These are phyloP conservation scores for Tanacetum coccineum DNA, from an alignment of 129 eudicot genomes.

Conservation along the genomic window DNA sequence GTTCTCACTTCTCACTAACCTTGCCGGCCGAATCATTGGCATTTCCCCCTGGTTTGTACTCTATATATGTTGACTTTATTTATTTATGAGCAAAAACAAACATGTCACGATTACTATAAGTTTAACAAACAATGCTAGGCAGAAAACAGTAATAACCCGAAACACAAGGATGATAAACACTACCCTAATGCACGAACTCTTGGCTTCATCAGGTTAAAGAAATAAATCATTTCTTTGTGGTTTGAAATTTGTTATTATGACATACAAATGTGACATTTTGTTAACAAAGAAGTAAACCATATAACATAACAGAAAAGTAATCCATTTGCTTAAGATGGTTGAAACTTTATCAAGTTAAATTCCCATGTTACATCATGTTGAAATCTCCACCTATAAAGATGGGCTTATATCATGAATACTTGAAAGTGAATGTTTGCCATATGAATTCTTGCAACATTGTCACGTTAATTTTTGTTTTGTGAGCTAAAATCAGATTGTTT, in stretches of 20 bases:
- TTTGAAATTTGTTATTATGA: neutral
- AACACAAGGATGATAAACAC: slow-evolving; percentile 1
- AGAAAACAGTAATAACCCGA: slow-evolving; percentile 7
- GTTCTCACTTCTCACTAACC: slow-evolving; percentile 2
- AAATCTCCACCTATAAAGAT: slow-evolving; percentile 19
- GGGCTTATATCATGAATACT: too few species aligned
- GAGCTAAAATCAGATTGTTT: neutral
- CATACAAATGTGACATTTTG: neutral
- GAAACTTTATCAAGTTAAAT: too few species aligned
- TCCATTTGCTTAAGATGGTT: too few species aligned
- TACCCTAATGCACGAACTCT: neutral
- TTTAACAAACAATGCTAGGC: slow-evolving; percentile 15
- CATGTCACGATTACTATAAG: neutral
- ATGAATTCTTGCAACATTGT: neutral
- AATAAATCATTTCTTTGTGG: neutral
- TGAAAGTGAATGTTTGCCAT: slow-evolving; percentile 16
- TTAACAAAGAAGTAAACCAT: too few species aligned
- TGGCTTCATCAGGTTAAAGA: neutral
- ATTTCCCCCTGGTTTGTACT: slow-evolving; percentile 11
- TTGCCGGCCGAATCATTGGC: slow-evolving; percentile 35
- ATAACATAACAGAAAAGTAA: too few species aligned
- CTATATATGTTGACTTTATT: slow-evolving; percentile 3
- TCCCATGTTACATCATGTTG: neutral
- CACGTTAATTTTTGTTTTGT: neutral
- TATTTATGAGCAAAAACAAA: neutral